A percentile compares a stretch with the other conserved stretches of the same genome.
These are phyloP conservation scores for Xylaria sp. DNA, from an alignment of 2,329 filamentous ascomycete species.

Conservation along the genomic window DNA sequence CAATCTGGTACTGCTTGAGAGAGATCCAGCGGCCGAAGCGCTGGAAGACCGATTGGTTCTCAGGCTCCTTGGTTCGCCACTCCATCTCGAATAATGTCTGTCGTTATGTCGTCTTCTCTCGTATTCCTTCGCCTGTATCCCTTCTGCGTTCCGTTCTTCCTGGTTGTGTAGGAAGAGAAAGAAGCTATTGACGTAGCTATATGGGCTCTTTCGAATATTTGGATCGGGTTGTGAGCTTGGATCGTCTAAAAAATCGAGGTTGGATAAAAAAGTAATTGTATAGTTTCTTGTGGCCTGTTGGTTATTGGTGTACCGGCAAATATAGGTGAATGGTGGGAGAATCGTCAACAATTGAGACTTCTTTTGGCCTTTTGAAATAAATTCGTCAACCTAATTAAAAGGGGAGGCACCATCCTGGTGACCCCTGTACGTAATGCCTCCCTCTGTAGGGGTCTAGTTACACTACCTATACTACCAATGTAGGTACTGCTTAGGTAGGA, in stretches of 20 bases:
- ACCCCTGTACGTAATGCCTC: background rate
- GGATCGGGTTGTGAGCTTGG: background rate
- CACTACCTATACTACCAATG: too few relatives aligned
- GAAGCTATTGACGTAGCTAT: background rate
- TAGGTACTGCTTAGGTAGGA: too few relatives aligned
- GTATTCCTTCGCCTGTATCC: background rate
- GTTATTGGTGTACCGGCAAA: background rate
- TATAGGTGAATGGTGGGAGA: background rate
- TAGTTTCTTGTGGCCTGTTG: background rate
- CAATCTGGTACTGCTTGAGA: constrained; percentile 97
- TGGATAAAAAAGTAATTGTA: background rate
- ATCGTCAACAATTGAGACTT: background rate
- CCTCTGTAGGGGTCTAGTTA: background rate
- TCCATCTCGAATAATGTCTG: constrained; percentile 53
- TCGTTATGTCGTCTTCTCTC: background rate
- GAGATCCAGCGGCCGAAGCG: constrained; percentile 84
- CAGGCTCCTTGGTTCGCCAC: constrained; percentile 48
- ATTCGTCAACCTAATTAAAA: background rate
- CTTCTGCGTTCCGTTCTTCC: background rate
- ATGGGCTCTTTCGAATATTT: background rate
- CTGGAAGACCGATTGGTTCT: constrained; percentile 54
- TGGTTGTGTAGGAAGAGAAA: background rate
- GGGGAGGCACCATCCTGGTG: background rate
- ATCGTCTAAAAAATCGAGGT: background rate
- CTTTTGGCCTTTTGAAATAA: background rate